Evolutionary conservation across 1,139 yeast genomes (phyloP).

Genomic region (Magnusiomyces sp.): DNA sequence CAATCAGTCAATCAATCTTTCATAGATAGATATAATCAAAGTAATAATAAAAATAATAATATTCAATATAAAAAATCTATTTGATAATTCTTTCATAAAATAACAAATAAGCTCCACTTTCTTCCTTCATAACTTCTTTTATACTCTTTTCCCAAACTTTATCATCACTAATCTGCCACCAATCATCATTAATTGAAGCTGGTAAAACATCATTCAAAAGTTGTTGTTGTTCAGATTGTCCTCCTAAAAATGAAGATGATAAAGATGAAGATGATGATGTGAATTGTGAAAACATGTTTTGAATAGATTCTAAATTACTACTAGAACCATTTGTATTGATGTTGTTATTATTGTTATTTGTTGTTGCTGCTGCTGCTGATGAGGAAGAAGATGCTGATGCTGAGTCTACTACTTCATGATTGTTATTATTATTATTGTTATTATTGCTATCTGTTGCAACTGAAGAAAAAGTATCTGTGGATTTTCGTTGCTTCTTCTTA

Average conservation of each 20-base stretch:
- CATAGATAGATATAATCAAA: too few species aligned
- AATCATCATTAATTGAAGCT: conserved; percentile 37
- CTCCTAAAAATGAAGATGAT: too few species aligned
- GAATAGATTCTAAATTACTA: background rate
- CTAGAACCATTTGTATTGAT: background rate
- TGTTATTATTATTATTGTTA: background rate
- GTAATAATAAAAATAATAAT: too few species aligned
- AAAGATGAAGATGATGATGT: too few species aligned
- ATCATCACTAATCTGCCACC: conserved; percentile 84
- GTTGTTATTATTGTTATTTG: conserved; percentile 1
- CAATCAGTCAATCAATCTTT: too few species aligned
- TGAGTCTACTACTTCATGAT: conserved; percentile 5
- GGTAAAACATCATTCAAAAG: conserved; percentile 10
- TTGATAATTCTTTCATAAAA: conserved; percentile 47
- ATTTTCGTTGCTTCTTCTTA: background rate
- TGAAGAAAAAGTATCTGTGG: background rate
- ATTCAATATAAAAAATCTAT: background rate
- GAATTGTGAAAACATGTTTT: background rate
- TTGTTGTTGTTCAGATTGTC: background rate
- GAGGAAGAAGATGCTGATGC: conserved; percentile 4
- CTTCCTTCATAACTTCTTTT: conserved; percentile 56
- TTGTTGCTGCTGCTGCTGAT: background rate
- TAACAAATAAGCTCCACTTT: conserved; percentile 70
- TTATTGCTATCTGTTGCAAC: background rate
- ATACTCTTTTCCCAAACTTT: conserved; percentile 54